Evolutionary conservation across 1,284 basidiomycete species (phyloP), one percentile per base, ranked within the genome.

Genomic region (Austropuccinia psidii): DNA sequence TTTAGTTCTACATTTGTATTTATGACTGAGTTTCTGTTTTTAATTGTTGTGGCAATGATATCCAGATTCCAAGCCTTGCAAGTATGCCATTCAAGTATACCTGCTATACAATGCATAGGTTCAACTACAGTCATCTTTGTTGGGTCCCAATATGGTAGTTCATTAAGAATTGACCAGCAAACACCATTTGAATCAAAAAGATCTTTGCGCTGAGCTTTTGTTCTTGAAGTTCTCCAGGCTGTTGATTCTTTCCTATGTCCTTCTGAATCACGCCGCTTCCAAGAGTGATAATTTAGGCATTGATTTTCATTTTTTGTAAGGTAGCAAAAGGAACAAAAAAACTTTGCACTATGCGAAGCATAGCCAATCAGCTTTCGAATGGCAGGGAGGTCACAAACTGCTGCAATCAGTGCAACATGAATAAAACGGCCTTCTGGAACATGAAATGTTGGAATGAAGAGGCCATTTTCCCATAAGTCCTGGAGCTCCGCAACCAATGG

Each of bases 261-360:
- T 68, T 54, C 21, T 9, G 45, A 29, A 41, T 49, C 57, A 41
- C 50, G 39, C 11, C n/a, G 1, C 9, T 27, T 39, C 67, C 67
- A 69, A 2, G 37, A 33, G 5, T 13, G 17, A 24, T 54, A 35
- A n/a, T 69, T 60, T 7, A 60, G 52, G 43, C 58, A 37, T 24
- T 58, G 24, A 35, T 58, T 69, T 4, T 35, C 17, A 21, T 39
- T 45, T 29, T 58, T 52, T n/a, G 52, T 35, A 29, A 70, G 67
- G 27, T 70, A 70, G 33, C 67, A 60, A 31, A 58, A 70, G 15
- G 67, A 70, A 45, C 55, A 70, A 21, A 70, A 70, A 39, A 49
- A 31, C 27, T 70, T 24, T 21, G 67, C 67, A 33, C 67, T 70
- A 24, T 70, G 67, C 21, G 67, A 70, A 1, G 55, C 55, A 39